These are phyloP conservation scores for Gryganskiella cystojenkinii DNA, from an alignment of 192 early-diverging fungal genomes.

Conservation along the genomic window DNA sequence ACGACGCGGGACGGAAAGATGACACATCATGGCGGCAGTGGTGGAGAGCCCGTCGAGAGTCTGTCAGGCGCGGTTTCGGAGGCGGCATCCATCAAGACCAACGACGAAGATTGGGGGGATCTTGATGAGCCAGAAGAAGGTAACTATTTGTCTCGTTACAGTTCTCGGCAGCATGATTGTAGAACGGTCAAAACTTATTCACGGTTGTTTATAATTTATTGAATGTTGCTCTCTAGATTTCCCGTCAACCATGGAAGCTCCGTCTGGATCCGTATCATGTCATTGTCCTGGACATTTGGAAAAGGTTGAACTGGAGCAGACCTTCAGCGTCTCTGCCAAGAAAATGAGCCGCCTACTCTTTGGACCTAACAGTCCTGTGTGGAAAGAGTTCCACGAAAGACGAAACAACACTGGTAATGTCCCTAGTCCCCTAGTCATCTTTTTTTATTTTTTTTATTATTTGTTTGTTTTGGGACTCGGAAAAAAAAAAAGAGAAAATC, in stretches of 20 bases:
- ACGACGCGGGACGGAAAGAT: conserved; percentile 25
- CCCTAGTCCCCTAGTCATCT: background rate
- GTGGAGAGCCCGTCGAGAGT: background rate
- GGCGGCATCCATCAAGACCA: conserved; percentile 6
- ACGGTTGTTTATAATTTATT: background rate
- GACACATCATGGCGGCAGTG: background rate
- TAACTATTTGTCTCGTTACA: background rate
- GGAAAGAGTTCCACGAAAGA: conserved; percentile 58
- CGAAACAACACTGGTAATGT: conserved; percentile 53
- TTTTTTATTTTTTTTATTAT: background rate
- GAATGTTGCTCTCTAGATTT: conserved; percentile 37
- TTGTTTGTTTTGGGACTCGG: background rate
- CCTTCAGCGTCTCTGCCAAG: conserved; percentile 67
- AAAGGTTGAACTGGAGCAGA: conserved; percentile 64
- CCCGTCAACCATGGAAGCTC: conserved; percentile 58
- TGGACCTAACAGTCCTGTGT: conserved; percentile 58
- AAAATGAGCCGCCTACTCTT: conserved; percentile 70
- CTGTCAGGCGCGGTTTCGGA: conserved; percentile 7
- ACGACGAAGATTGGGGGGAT: conserved; percentile 14
- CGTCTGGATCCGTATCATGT: conserved; percentile 62
- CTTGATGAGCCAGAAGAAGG: conserved; percentile 20
- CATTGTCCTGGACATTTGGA: conserved; percentile 77
- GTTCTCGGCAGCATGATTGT: no score
- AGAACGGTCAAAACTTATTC: no score
- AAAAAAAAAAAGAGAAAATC: background rate